Evolutionary conservation across 2,329 filamentous ascomycete species (phyloP).

Genomic region (Sporothrix sp.): DNA sequence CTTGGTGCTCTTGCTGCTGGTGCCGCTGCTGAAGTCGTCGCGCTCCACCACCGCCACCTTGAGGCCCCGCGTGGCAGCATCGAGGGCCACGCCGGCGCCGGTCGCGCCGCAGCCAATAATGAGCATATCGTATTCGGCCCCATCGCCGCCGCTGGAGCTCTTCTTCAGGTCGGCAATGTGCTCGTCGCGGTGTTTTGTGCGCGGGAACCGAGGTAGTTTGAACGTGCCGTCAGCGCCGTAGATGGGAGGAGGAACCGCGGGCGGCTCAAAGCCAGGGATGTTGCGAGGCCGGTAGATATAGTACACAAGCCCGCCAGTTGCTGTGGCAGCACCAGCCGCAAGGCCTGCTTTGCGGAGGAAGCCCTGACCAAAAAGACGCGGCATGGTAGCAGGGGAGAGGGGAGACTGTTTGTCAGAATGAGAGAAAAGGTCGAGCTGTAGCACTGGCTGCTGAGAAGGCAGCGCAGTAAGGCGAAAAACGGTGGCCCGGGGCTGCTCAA

Average conservation of each 20-base stretch:
- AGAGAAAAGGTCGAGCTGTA: neutral
- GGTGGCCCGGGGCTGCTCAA: neutral
- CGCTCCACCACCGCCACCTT: constrained; percentile 73
- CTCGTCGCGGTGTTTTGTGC: constrained; percentile 50
- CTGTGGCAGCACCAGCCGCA: constrained; percentile 32
- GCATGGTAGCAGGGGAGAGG: constrained; percentile 19
- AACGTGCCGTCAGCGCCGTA: constrained; percentile 60
- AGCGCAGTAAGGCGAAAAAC: neutral
- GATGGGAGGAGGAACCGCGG: constrained; percentile 60
- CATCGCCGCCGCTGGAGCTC: constrained; percentile 24
- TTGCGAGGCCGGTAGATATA: constrained; percentile 58
- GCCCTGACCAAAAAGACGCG: constrained; percentile 21
- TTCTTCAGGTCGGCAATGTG: constrained; percentile 53
- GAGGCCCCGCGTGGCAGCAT: constrained; percentile 67
- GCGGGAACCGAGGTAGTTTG: constrained; percentile 56
- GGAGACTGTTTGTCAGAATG: too few relatives aligned
- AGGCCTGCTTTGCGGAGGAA: constrained; percentile 35
- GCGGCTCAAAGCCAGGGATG: constrained; percentile 59
- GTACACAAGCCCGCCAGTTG: constrained; percentile 36
- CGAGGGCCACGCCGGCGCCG: constrained; percentile 68
- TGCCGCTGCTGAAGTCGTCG: constrained; percentile 73
- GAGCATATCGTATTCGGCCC: constrained; percentile 61
- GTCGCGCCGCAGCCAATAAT: constrained; percentile 74
- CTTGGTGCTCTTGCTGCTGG: constrained; percentile 80
- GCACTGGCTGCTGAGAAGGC: neutral